phyloP scores from a whole-genome alignment of 495 filamentous ascomycete species.

The Talaromyces trachyspermus region DNA sequence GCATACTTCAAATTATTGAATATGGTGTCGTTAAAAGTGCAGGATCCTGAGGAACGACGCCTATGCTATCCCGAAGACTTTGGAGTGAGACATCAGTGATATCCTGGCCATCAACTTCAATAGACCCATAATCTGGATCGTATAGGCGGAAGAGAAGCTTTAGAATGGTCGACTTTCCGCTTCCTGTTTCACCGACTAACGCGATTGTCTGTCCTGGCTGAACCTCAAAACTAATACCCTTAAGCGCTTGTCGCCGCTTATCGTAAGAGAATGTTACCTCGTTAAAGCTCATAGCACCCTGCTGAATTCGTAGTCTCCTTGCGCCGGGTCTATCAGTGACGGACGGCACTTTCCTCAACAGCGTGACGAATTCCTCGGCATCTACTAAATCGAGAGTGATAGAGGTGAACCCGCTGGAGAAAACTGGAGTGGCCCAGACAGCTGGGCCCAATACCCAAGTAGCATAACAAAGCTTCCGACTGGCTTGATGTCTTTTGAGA shows the following conservation, averaged over 20 bases:
- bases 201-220: slow-evolving; percentile 64
- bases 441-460: slow-evolving; percentile 61
- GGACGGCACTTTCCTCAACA: slow-evolving; percentile 60
- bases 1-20: slow-evolving; percentile 81
- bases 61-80: slow-evolving; percentile 87
- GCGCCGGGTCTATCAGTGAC: slow-evolving; percentile 51
- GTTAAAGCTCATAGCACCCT: slow-evolving; percentile 57
- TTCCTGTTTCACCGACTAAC: slow-evolving; percentile 82
- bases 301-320: slow-evolving; percentile 43
- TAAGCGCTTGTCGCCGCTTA: slow-evolving; percentile 3
- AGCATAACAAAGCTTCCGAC: slow-evolving; percentile 67
- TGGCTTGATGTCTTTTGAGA: slow-evolving; percentile 45
- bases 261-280: slow-evolving; percentile 25
- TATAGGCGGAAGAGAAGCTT: slow-evolving; percentile 92
- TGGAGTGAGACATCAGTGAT: slow-evolving; percentile 73
- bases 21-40: slow-evolving; percentile 73
- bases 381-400: slow-evolving; percentile 59
- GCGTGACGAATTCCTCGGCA: slow-evolving; percentile 62
- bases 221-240: slow-evolving; percentile 9
- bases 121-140: slow-evolving; percentile 68
- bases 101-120: slow-evolving; percentile 79
- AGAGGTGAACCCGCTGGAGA: slow-evolving; percentile 52
- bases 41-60: slow-evolving; percentile 76
- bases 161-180: slow-evolving; percentile 90
- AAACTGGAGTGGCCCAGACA: slow-evolving; percentile 54